Conservation (phyloP, 192 early-diverging fungal species). For the Coemansia sp. region DNA sequence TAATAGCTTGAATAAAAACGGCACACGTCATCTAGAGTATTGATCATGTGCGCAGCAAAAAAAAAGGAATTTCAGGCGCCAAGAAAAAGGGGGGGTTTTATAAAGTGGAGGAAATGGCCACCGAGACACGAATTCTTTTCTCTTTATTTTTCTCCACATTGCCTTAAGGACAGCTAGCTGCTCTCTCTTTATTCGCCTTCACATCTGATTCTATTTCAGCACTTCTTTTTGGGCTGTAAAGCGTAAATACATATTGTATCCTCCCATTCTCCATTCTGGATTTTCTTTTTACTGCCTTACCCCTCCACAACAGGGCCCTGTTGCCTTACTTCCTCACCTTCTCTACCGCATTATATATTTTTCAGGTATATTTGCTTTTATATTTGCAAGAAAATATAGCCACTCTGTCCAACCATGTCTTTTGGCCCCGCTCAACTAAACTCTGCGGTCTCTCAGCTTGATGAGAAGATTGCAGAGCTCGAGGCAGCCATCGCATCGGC, state of each 20-base stretch:
- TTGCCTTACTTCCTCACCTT: not conserved
- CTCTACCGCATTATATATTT: not conserved
- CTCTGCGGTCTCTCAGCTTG: slow-evolving; percentile 42
- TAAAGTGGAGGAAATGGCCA: not conserved
- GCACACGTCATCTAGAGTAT: no score
- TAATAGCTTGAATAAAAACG: no score
- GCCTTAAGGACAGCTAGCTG: not conserved
- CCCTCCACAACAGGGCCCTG: not conserved
- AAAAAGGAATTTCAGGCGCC: not conserved
- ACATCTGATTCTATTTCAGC: not conserved
- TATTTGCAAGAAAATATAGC: not conserved
- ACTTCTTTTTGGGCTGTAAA: slow-evolving; percentile 1
- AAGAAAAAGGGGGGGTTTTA: not conserved
- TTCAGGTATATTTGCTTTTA: not conserved
- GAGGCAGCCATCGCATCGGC: slow-evolving; percentile 34
- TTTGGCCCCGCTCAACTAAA: slow-evolving; percentile 39
- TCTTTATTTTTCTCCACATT: not conserved
- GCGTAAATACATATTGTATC: not conserved
- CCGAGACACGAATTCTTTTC: not conserved
- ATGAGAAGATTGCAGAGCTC: slow-evolving; percentile 49
- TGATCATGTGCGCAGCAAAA: no score
- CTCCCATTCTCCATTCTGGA: slow-evolving; percentile 3
- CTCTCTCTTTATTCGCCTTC: not conserved
- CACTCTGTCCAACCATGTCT: slow-evolving; percentile 16
- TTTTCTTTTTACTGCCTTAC: not conserved